Conservation (phyloP, 768 basidiomycete genomes). For the Crepidotus variabilis region DNA sequence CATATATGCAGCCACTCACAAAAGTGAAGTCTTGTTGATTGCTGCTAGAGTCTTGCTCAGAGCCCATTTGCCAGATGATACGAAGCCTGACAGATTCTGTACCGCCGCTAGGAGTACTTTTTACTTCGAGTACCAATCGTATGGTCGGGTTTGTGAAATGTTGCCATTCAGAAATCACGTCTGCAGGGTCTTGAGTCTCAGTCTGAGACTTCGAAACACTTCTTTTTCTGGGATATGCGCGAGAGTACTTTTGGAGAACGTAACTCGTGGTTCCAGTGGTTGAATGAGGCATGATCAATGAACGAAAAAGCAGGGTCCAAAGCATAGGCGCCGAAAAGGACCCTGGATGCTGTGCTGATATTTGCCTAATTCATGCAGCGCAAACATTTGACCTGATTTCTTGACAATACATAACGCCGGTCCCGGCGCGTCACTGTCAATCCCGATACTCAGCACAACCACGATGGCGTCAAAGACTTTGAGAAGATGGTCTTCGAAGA, state of each 20-base stretch:
- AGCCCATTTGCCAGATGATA: conserved; percentile 59
- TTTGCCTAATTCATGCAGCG: conserved; percentile 4
- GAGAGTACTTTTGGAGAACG: conserved; percentile 61
- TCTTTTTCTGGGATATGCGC: conserved; percentile 45
- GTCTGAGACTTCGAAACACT: conserved; percentile 6
- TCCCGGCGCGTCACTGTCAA: background rate
- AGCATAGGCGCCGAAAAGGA: background rate
- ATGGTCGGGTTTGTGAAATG: conserved; percentile 73
- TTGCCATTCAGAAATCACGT: conserved; percentile 59
- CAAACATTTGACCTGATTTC: background rate
- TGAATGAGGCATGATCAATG: conserved; percentile 39
- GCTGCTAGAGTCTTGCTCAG: conserved; percentile 28
- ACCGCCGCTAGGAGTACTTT: conserved; percentile 42
- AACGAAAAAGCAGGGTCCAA: background rate
- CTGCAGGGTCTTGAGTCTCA: conserved; percentile 16
- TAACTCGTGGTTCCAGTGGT: conserved; percentile 60
- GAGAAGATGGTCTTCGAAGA: conserved; percentile 37
- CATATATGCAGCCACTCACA: conserved; percentile 39
- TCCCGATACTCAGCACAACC: background rate
- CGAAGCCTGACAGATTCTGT: conserved; percentile 64
- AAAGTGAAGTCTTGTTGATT: conserved; percentile 60
- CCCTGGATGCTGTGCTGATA: conserved; percentile 8
- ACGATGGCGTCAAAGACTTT: conserved; percentile 7
- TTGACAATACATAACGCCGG: background rate
- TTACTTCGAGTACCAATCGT: conserved; percentile 57